A percentile compares a stretch with the other conserved stretches of the same genome.
Conservation (phyloP, 352 stramenopile species). For the Globisporangium rhizosaccharum region DNA sequence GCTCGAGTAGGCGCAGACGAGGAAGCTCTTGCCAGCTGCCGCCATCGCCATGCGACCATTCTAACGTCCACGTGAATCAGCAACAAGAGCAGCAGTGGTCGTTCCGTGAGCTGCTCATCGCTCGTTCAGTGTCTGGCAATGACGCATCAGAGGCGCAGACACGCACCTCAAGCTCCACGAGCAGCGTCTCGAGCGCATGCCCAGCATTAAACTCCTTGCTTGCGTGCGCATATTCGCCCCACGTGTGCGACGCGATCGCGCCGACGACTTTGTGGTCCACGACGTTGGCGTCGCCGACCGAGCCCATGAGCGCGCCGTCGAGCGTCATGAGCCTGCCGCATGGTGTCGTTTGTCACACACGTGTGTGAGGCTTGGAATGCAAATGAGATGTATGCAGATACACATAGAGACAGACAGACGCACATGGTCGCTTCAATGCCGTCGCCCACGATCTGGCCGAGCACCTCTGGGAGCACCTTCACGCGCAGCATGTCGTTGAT, state of each 20-base stretch:
- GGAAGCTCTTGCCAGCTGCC: constrained; percentile 58
- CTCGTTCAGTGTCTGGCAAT: background rate
- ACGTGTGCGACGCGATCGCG: constrained; percentile 80
- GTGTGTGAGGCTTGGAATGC: background rate
- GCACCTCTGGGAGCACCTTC: constrained; percentile 72
- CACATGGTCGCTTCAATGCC: constrained; percentile 69
- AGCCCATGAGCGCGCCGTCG: constrained; percentile 78
- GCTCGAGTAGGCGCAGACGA: constrained; percentile 73
- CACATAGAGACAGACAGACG: constrained; percentile 3
- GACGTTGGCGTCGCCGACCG: constrained; percentile 44
- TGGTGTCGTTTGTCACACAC: background rate
- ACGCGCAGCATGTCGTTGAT: constrained; percentile 54
- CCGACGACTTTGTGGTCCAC: constrained; percentile 84
- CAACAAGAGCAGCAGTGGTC: background rate
- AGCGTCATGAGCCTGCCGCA: constrained; percentile 68
- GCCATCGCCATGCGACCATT: constrained; percentile 57
- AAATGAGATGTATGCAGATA: background rate
- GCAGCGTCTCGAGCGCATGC: constrained; percentile 49
- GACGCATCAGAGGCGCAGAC: background rate
- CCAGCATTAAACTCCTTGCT: constrained; percentile 60
- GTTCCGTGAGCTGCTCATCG: too few relatives aligned
- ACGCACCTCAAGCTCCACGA: constrained; percentile 69
- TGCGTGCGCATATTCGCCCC: constrained; percentile 75
- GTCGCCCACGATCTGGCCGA: constrained; percentile 75
- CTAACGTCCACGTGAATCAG: constrained; percentile 13